phyloP scores from a whole-genome alignment of 345 rosid species.

The Populus euphratica region DNA sequence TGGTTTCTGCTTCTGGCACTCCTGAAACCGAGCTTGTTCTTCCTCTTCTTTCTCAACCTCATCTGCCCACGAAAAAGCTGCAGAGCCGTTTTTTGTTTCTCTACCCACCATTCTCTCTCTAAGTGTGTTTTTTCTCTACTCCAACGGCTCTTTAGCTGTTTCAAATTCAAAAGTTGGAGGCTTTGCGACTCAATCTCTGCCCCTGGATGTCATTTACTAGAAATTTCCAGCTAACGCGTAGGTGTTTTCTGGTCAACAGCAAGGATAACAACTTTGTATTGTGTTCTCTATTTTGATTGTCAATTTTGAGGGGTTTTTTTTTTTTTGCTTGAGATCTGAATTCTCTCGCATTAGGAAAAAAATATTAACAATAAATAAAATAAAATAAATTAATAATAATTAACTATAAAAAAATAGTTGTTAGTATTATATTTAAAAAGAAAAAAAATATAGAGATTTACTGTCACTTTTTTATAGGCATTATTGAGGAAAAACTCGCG shows the following conservation, averaged over 20 bases:
- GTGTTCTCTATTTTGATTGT: too few species aligned
- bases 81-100: neutral
- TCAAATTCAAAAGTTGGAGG: slow-evolving; percentile 9
- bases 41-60: slow-evolving; percentile 29
- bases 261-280: neutral
- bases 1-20: slow-evolving; percentile 16
- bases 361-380: too few species aligned
- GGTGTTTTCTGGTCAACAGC: neutral
- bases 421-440: too few species aligned
- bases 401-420: too few species aligned
- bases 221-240: neutral
- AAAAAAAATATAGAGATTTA: too few species aligned
- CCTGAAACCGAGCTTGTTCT: slow-evolving; percentile 3
- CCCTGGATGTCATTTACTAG: neutral
- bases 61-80: slow-evolving; percentile 25
- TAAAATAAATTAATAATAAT: too few species aligned
- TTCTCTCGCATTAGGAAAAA: too few species aligned
- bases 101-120: slow-evolving; percentile 17
- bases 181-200: neutral
- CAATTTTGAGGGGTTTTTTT: too few species aligned
- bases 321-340: too few species aligned
- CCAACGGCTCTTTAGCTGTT: slow-evolving; percentile 20
- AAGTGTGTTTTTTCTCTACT: neutral
- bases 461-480: too few species aligned
- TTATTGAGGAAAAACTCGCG: too few species aligned